These are phyloP conservation scores for Rosa multiflora DNA, from an alignment of 306 rosid species.

Conservation along the genomic window DNA sequence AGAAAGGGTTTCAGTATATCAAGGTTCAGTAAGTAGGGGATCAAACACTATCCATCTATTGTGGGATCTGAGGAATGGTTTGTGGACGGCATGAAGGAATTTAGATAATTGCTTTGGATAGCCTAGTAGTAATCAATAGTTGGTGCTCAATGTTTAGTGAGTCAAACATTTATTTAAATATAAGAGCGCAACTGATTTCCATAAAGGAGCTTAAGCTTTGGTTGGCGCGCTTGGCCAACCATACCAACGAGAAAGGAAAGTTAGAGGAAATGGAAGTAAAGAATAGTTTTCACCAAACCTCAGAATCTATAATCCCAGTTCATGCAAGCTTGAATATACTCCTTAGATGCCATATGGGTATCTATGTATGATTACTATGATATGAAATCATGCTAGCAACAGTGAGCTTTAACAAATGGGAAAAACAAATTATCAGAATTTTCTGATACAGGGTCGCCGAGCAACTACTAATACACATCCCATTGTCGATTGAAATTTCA, in stretches of 20 bases:
- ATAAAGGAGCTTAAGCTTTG: background rate
- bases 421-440: conserved; percentile 18
- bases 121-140: too few relatives aligned
- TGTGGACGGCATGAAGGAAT: background rate
- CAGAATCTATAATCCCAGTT: background rate
- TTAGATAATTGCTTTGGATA: background rate
- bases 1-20: background rate
- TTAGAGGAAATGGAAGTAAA: background rate
- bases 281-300: background rate
- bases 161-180: background rate
- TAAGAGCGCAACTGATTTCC: background rate
- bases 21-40: too few relatives aligned
- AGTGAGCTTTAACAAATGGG: background rate
- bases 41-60: background rate
- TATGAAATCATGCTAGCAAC: background rate
- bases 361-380: background rate
- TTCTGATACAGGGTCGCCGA: conserved; percentile 25
- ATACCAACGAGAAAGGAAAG: background rate
- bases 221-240: background rate
- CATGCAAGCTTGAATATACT: background rate
- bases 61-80: background rate
- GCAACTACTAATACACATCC: conserved; percentile 24
- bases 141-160: background rate
- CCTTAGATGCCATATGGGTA: background rate
- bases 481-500: conserved; percentile 18